A percentile compares a stretch with the other conserved stretches of the same genome.
These are phyloP conservation scores for Fusarium nanum DNA, from an alignment of 2,329 filamentous ascomycete species.

Conservation along the genomic window DNA sequence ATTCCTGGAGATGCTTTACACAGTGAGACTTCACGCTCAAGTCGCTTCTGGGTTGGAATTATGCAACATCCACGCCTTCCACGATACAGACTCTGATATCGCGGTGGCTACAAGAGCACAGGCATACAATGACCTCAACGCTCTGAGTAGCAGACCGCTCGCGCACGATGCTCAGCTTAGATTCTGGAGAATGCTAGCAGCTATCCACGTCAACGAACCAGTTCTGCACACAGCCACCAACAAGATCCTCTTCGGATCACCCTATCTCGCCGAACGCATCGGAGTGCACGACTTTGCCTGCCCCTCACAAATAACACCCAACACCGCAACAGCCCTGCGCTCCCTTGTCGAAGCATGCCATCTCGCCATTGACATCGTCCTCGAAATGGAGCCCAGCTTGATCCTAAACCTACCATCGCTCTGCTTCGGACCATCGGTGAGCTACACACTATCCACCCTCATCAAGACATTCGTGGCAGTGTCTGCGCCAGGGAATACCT, in stretches of 20 bases:
- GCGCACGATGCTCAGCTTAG: slow-evolving; percentile 10
- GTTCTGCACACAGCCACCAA: slow-evolving; percentile 26
- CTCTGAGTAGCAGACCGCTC: slow-evolving; percentile 15
- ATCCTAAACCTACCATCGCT: slow-evolving; percentile 26
- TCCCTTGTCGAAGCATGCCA: slow-evolving; percentile 30
- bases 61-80: slow-evolving; percentile 3
- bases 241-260: slow-evolving; percentile 26
- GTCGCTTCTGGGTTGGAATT: slow-evolving; percentile 10
- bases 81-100: slow-evolving; percentile 6
- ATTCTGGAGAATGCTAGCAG: slow-evolving; percentile 26
- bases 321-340: slow-evolving; percentile 5
- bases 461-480: slow-evolving; percentile 34
- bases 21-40: slow-evolving; percentile 10
- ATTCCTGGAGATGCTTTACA: slow-evolving; percentile 26
- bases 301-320: slow-evolving; percentile 2
- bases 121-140: not conserved
- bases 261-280: slow-evolving; percentile 24
- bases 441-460: slow-evolving; percentile 32
- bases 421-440: slow-evolving; percentile 29
- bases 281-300: slow-evolving; percentile 25
- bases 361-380: slow-evolving; percentile 17
- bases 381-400: slow-evolving; percentile 9
- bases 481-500: slow-evolving; percentile 31
- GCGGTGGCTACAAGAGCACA: not conserved
- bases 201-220: slow-evolving; percentile 19